Percentiles rank a stretch among this genome's conserved stretches.
Evolutionary conservation across 441 rosid species (phyloP).

Genomic region (Hura crepitans): DNA sequence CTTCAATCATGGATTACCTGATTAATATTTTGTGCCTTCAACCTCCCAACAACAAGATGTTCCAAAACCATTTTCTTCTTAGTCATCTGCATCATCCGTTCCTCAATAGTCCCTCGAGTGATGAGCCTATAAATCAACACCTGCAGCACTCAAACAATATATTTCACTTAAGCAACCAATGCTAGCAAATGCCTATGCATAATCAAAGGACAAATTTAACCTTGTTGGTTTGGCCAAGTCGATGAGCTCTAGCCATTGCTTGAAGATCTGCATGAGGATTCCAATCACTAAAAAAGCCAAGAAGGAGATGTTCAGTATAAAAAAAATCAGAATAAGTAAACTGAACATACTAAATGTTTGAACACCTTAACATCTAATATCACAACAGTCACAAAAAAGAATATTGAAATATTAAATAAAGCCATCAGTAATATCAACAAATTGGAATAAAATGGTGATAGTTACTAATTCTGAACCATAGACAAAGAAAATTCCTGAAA

Average conservation of each 20-base stretch:
- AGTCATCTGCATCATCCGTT: slow-evolving; percentile 98
- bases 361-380: not conserved
- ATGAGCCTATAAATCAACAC: slow-evolving; percentile 94
- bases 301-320: slow-evolving; percentile 8
- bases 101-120: slow-evolving; percentile 91
- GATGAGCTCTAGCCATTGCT: slow-evolving; percentile 99
- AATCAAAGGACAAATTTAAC: slow-evolving; percentile 34
- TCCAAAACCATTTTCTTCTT: slow-evolving; percentile 99
- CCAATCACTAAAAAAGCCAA: slow-evolving; percentile 75
- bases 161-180: slow-evolving; percentile 9
- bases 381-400: slow-evolving; percentile 9
- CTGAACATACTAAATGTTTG: not conserved
- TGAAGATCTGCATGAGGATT: slow-evolving; percentile 99
- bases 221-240: slow-evolving; percentile 98
- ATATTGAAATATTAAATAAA: not conserved
- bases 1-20: slow-evolving; percentile 51
- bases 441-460: slow-evolving; percentile 4
- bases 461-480: not conserved
- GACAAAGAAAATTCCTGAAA: not conserved
- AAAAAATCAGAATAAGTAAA: slow-evolving; percentile 13
- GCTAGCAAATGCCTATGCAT: not conserved
- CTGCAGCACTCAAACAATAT: slow-evolving; percentile 40
- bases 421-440: slow-evolving; percentile 5
- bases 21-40: slow-evolving; percentile 91
- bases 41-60: slow-evolving; percentile 98